phyloP scores from a whole-genome alignment of 306 rosid genomes.

The Pyrus communis region DNA sequence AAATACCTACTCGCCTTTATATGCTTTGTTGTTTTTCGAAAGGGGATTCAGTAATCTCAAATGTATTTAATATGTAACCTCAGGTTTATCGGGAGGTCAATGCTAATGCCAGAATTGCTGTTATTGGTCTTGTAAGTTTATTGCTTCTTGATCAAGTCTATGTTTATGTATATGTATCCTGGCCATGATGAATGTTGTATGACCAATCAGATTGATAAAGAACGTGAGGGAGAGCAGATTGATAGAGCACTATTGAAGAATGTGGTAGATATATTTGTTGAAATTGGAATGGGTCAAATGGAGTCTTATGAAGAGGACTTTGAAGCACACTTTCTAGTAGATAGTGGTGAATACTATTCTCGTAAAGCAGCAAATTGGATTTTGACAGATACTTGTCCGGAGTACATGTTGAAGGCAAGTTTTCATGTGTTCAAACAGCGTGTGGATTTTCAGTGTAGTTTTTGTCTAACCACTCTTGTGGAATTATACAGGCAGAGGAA shows the following conservation, averaged over 20 bases:
- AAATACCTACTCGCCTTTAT: background rate
- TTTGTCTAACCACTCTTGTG: background rate
- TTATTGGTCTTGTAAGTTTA: conserved; percentile 54
- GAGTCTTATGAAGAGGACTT: conserved; percentile 49
- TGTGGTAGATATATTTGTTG: conserved; percentile 61
- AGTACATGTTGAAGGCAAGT: conserved; percentile 75
- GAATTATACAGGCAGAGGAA: conserved; percentile 36
- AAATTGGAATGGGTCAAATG: conserved; percentile 63
- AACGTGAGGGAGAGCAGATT: conserved; percentile 85
- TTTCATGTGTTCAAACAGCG: background rate
- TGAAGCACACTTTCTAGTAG: conserved; percentile 51
- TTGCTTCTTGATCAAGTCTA: background rate
- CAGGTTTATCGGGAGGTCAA: conserved; percentile 57
- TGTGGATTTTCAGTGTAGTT: background rate
- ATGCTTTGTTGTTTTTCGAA: background rate
- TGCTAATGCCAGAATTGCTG: conserved; percentile 45
- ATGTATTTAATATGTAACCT: background rate
- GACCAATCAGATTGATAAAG: conserved; percentile 57
- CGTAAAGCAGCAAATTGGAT: conserved; percentile 75
- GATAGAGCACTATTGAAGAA: conserved; percentile 64
- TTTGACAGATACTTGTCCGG: conserved; percentile 67
- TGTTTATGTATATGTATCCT: background rate
- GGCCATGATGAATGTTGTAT: background rate
- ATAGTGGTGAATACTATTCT: conserved; percentile 54
- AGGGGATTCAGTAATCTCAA: background rate